phyloP scores from a whole-genome alignment of 2,329 filamentous ascomycete genomes.

The Sporothrix curviconia region DNA sequence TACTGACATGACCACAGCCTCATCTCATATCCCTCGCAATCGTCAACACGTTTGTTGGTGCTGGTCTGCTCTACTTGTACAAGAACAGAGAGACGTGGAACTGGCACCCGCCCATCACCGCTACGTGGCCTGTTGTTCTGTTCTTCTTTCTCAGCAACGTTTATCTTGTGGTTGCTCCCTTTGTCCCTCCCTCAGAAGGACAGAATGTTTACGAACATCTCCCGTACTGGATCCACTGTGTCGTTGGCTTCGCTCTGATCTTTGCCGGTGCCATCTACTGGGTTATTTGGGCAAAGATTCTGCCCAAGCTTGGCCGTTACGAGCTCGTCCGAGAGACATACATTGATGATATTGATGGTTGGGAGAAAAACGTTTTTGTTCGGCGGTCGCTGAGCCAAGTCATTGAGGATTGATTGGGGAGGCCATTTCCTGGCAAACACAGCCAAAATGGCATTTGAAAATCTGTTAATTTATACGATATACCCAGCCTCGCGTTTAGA shows the following conservation, averaged over 20 bases:
- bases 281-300: conserved; percentile 46
- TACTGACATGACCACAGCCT: conserved; percentile 34
- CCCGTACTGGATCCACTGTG: conserved; percentile 53
- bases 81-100: conserved; percentile 39
- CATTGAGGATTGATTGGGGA: too few species aligned
- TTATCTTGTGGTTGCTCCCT: conserved; percentile 55
- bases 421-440: too few species aligned
- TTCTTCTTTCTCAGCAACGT: conserved; percentile 58
- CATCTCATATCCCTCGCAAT: conserved; percentile 57
- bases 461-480: too few species aligned
- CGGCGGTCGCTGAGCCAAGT: conserved; percentile 36
- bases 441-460: too few species aligned
- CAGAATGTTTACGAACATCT: conserved; percentile 48
- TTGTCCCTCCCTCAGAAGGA: conserved; percentile 44
- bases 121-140: conserved; percentile 45
- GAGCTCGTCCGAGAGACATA: conserved; percentile 48
- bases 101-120: conserved; percentile 50
- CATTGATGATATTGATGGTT: conserved; percentile 54
- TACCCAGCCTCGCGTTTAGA: too few species aligned
- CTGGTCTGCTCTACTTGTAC: conserved; percentile 48
- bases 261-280: conserved; percentile 48
- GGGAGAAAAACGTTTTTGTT: conserved; percentile 52
- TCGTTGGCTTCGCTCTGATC: conserved; percentile 51
- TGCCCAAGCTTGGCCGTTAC: conserved; percentile 48
- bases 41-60: conserved; percentile 49